These are phyloP conservation scores for Xylariaceae sp. DNA, from an alignment of 2,329 filamentous ascomycete species.

Conservation along the genomic window DNA sequence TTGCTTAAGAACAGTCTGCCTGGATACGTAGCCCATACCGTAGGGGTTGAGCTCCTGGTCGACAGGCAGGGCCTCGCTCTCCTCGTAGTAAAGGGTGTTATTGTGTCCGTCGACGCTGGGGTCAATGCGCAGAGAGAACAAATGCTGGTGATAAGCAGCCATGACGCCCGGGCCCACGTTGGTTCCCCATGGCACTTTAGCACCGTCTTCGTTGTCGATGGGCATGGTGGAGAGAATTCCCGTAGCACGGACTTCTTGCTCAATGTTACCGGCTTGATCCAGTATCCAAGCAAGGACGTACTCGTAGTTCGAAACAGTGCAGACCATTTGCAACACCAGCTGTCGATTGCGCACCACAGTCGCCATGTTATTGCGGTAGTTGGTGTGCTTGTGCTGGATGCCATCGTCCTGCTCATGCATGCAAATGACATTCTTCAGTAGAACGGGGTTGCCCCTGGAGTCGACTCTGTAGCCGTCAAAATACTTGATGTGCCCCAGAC, in stretches of 20 bases:
- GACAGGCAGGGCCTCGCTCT: constrained; percentile 42
- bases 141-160: constrained; percentile 69
- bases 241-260: constrained; percentile 53
- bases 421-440: constrained; percentile 60
- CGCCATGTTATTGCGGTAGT: constrained; percentile 58
- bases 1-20: constrained; percentile 38
- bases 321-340: constrained; percentile 66
- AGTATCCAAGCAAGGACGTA: constrained; percentile 41
- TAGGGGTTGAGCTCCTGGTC: constrained; percentile 69
- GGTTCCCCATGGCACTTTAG: constrained; percentile 55
- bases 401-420: constrained; percentile 71
- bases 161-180: constrained; percentile 63
- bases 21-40: constrained; percentile 59
- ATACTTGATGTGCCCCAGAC: constrained; percentile 65
- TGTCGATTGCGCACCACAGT: constrained; percentile 46
- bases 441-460: constrained; percentile 50
- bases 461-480: constrained; percentile 57
- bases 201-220: constrained; percentile 54
- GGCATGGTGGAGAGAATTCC: constrained; percentile 29
- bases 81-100: constrained; percentile 48
- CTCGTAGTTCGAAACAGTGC: constrained; percentile 70
- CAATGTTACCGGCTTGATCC: constrained; percentile 58
- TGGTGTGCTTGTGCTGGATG: constrained; percentile 70
- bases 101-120: constrained; percentile 59
- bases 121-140: constrained; percentile 65